Conservation (phyloP, 768 basidiomycete genomes). For the Boletus bicolor region DNA sequence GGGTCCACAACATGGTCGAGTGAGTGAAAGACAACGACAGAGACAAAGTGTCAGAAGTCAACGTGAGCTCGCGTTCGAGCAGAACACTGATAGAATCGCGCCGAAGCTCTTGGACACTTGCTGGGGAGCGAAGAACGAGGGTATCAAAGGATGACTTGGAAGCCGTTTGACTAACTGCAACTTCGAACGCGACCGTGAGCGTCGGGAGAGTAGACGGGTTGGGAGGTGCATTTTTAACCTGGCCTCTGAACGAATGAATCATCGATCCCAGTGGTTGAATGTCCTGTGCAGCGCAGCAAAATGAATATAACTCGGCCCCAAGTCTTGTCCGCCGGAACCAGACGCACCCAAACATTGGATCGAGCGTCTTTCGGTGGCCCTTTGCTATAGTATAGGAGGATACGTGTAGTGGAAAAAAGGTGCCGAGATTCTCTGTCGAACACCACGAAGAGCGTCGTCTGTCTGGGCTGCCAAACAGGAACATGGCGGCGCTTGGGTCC, state of each 20-base stretch:
- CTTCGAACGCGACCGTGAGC: slow-evolving; percentile 22
- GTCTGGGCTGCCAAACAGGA: slow-evolving; percentile 24
- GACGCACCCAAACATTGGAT: slow-evolving; percentile 22
- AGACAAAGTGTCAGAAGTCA: slow-evolving; percentile 17
- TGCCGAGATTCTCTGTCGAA: slow-evolving; percentile 22
- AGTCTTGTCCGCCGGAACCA: background rate
- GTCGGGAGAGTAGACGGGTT: slow-evolving; percentile 19
- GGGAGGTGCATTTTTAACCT: background rate
- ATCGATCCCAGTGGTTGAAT: slow-evolving; percentile 14
- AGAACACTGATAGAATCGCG: slow-evolving; percentile 5
- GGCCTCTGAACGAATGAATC: slow-evolving; percentile 9
- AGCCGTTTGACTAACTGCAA: slow-evolving; percentile 2
- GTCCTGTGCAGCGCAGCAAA: slow-evolving; percentile 10
- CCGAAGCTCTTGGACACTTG: slow-evolving; percentile 1
- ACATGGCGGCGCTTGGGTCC: slow-evolving; percentile 20
- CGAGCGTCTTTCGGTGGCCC: slow-evolving; percentile 6
- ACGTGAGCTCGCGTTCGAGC: slow-evolving; percentile 13
- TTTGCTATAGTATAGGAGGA: slow-evolving; percentile 18
- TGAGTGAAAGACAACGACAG: slow-evolving; percentile 23
- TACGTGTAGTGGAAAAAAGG: slow-evolving; percentile 20
- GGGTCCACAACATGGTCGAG: slow-evolving; percentile 20
- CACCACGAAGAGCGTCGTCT: slow-evolving; percentile 21
- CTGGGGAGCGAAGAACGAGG: slow-evolving; percentile 15
- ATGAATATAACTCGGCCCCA: background rate
- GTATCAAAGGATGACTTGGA: slow-evolving; percentile 6